These are phyloP conservation scores for Colletotrichum neosansevieriae DNA, from an alignment of 2,329 filamentous ascomycete genomes.

Conservation along the genomic window DNA sequence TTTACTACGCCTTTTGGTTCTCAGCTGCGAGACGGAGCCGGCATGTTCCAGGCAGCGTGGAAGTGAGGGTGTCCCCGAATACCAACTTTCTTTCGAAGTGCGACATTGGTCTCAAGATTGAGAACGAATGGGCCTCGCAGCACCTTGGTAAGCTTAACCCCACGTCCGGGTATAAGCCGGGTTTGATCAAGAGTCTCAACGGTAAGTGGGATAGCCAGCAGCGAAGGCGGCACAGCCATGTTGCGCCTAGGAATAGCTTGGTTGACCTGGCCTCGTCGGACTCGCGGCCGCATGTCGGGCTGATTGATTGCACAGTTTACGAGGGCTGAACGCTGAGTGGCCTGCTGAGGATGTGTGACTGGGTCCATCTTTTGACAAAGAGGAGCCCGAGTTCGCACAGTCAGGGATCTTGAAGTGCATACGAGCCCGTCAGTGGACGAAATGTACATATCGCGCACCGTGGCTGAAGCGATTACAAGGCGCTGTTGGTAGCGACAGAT, in stretches of 20 bases:
- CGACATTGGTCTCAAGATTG: too few relatives aligned
- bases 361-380: constrained; percentile 2
- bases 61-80: too few relatives aligned
- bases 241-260: not conserved
- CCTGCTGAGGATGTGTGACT: not conserved
- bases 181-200: not conserved
- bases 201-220: not conserved
- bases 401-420: not conserved
- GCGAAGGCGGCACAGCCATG: not conserved
- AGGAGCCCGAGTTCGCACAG: not conserved
- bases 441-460: not conserved
- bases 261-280: not conserved
- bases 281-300: not conserved
- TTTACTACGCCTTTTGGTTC: too few relatives aligned
- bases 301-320: not conserved
- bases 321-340: not conserved
- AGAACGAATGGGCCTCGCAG: not conserved
- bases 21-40: too few relatives aligned
- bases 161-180: constrained; percentile 6
- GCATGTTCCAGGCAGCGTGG: too few relatives aligned
- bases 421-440: not conserved
- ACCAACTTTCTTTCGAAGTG: too few relatives aligned
- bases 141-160: not conserved
- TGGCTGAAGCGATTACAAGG: not conserved
- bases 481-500: not conserved